Base-by-base conservation (phyloP, 495 filamentous ascomycete species). In the Penicillium crystallinum region DNA sequence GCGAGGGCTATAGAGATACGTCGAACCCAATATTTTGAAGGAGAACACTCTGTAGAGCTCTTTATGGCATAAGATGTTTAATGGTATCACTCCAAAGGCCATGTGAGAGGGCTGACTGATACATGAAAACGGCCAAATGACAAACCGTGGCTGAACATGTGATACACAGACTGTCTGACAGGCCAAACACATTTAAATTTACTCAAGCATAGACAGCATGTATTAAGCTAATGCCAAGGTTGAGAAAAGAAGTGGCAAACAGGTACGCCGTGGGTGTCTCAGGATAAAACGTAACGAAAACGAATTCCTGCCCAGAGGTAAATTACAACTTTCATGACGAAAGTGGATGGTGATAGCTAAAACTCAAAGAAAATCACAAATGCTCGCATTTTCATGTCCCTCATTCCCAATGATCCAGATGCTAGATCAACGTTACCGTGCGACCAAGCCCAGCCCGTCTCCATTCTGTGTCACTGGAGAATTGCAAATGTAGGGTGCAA, bases 321-420 rank as follows among this genome's bases (percentile, higher is more conserved):
- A 38, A 62, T 55, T 50, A 53, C 54, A 63, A 51, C 37, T 46
- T 46, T 50, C 55, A 56, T 37, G 55, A 53, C 42, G 53, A 52
- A 47, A 17, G 21, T 39, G 27, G 43, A 34, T 33, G 56, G 50
- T 23, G 38, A 55, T 41, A 50, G 36, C 39, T 61, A 52, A 52
- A 58, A 18, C n/a, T 7, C 8, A 29, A 56, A 48, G 53, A 35
- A 39, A 46, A 45, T 31, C 57, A 46, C 33, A 39, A 45, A 56
- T 36, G 37, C 52, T 52, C 42, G 44, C 41, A 62, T 64, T 61
- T 64, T 66, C 63, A 57, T 64, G 49, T 65, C 55, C 58, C 61
- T 69, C 62, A 48, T 69, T 53, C 55, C 52, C 11, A 37, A 31
- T 47, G 11, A 40, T 35, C 27, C 22, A 47, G 30, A 25, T 41